Evolutionary conservation across 2,329 filamentous ascomycete species (phyloP), one percentile per base, ranked within the genome.

Genomic region (Endocalyx cinctus): DNA sequence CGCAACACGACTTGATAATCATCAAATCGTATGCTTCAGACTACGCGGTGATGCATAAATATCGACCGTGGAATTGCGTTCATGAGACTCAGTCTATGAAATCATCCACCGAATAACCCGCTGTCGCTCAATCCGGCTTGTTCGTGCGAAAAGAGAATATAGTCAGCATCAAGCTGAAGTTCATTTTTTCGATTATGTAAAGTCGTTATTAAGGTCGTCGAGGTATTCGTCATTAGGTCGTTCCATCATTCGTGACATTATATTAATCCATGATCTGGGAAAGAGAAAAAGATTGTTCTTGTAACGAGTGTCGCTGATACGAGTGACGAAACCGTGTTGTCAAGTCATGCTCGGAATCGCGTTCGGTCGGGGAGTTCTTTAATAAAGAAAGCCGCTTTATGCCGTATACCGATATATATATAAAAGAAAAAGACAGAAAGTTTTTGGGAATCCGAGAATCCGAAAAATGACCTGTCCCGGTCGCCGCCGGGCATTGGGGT

Each of bases 401-500:
- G 57, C 62, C 58, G 52, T 55, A 43, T 49, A 48, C 44, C 38
- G 44, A 48, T 47, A 47, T 41, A 43, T 47, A n/a, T n/a, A n/a
- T n/a, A n/a, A n/a, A n/a, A n/a, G n/a, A n/a, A n/a, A n/a, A 47
- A 52, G 46, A 58, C 50, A 50, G 50, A 50, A 49, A 47, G 50
- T 43, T 38, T 38, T 42, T 47, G 52, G 52, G 50, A 51, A 59
- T 60, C 60, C 59, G 62, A 65, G 59, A 63, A 66, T 61, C 55
- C 54, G 56, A 29, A 34, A 43, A 43, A 47, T 50, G 42, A 54
- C 57, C 61, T 64, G 64, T 67, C 66, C 70, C 66, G 66, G 62
- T 55, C 61, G 61, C 46, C 51, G 62, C 66, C 67, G 64, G 67
- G 62, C 59, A 50, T 58, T 39, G 45, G 60, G 60, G 64, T 74